These are phyloP conservation scores for Coriolopsis trogii DNA, from an alignment of 1,284 basidiomycete genomes.

Conservation along the genomic window DNA sequence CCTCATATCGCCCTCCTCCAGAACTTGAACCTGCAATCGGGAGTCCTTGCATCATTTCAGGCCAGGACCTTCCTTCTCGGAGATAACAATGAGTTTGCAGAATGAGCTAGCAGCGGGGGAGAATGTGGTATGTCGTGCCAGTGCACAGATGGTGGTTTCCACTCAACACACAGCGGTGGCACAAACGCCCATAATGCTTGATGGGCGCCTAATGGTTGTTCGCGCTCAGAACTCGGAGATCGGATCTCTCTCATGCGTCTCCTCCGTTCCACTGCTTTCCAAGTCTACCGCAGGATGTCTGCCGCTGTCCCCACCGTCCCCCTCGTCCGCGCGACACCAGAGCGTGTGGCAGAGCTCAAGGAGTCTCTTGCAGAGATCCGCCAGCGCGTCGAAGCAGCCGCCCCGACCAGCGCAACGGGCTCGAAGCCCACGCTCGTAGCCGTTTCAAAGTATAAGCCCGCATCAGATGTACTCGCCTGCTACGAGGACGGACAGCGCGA, in stretches of 20 bases:
- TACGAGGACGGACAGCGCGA: slow-evolving; percentile 83
- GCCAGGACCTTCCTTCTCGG: too few relatives aligned
- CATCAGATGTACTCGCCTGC: slow-evolving; percentile 84
- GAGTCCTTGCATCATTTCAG: not conserved
- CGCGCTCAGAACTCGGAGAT: too few relatives aligned
- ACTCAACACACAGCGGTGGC: not conserved
- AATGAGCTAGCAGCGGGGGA: not conserved
- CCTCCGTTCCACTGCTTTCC: not conserved
- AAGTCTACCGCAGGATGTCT: slow-evolving; percentile 19
- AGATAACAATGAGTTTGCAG: not conserved
- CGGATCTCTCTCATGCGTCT: slow-evolving; percentile 9
- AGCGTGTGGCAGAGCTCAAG: slow-evolving; percentile 49
- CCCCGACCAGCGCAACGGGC: slow-evolving; percentile 24
- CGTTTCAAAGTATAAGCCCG: slow-evolving; percentile 94
- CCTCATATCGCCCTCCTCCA: slow-evolving; percentile 2
- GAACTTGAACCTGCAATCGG: not conserved
- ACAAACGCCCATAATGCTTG: not conserved
- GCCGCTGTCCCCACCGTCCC: slow-evolving; percentile 7
- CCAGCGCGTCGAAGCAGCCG: slow-evolving; percentile 45
- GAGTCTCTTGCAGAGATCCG: slow-evolving; percentile 55
- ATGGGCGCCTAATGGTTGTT: not conserved
- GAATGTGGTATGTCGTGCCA: not conserved
- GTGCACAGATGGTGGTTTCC: not conserved
- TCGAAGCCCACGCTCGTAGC: slow-evolving; percentile 65
- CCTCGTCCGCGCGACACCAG: slow-evolving; percentile 15